phyloP scores from a whole-genome alignment of 768 basidiomycete genomes.

The Leucogyrophana mollusca region DNA sequence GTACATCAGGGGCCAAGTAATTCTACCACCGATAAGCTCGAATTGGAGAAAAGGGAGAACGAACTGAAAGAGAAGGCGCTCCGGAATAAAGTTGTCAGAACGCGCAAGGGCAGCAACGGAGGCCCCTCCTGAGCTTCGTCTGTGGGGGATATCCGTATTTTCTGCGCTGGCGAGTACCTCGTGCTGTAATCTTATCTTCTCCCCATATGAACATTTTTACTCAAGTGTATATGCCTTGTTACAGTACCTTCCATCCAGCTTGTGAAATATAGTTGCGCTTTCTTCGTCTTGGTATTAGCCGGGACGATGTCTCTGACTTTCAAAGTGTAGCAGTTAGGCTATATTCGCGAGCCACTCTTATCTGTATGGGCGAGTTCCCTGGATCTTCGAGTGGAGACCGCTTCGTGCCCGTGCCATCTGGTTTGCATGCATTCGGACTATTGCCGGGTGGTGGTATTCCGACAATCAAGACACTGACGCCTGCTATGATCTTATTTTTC shows the following conservation, averaged over 20 bases:
- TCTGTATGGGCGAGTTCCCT: no score
- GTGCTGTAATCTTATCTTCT: neutral
- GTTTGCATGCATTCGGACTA: neutral
- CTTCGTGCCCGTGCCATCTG: no score
- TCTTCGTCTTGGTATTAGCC: no score
- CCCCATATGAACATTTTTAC: neutral
- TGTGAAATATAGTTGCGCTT: neutral
- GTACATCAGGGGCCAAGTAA: conserved; percentile 19
- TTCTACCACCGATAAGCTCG: conserved; percentile 27
- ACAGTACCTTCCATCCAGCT: neutral
- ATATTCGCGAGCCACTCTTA: no score
- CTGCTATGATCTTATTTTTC: neutral
- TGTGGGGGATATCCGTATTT: neutral
- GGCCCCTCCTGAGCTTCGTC: neutral
- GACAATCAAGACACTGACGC: neutral
- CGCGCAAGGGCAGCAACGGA: conserved; percentile 51
- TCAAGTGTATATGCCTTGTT: neutral
- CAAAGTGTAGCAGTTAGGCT: no score
- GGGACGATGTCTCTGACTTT: no score
- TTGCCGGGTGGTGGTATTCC: neutral
- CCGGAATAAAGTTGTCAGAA: conserved; percentile 79
- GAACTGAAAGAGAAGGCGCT: conserved; percentile 81
- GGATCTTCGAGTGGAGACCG: no score
- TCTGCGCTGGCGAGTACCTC: neutral
- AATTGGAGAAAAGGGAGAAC: conserved; percentile 69